Evolutionary conservation across 371 early-diverging fungal species (phyloP).

Genomic region (Capniomyces stellatus): DNA sequence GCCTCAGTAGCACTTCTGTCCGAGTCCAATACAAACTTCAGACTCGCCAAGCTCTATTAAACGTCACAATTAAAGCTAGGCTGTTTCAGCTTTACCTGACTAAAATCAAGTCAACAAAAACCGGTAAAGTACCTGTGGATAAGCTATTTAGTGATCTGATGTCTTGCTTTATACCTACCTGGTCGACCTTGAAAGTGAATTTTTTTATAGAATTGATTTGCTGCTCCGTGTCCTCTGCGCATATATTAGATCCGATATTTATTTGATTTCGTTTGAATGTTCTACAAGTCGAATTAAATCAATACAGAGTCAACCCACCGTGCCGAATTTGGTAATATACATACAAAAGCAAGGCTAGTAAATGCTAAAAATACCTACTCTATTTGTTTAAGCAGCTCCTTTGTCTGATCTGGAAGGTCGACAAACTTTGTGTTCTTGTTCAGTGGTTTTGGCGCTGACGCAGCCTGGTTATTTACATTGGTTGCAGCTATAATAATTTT

Average conservation of each 20-base stretch:
- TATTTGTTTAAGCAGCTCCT: neutral
- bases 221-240: neutral
- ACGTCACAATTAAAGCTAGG: neutral
- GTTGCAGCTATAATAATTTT: no score
- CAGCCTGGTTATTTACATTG: no score
- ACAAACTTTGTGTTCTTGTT: slow-evolving; percentile 1
- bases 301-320: neutral
- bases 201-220: neutral
- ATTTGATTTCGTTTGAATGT: slow-evolving; percentile 1
- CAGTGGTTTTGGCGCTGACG: no score
- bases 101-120: no score
- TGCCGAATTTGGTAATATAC: no score
- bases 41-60: neutral
- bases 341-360: no score
- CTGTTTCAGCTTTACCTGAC: neutral
- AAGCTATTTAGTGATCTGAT: no score
- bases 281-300: neutral
- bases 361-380: slow-evolving; percentile 1
- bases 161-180: no score
- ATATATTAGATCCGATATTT: neutral
- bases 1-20: neutral
- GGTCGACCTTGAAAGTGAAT: neutral
- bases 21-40: neutral
- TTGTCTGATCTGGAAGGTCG: slow-evolving; percentile 2
- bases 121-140: no score